Base-by-base conservation (phyloP, 2,329 filamentous ascomycete genomes). In the Trichoderma brevicompactum region DNA sequence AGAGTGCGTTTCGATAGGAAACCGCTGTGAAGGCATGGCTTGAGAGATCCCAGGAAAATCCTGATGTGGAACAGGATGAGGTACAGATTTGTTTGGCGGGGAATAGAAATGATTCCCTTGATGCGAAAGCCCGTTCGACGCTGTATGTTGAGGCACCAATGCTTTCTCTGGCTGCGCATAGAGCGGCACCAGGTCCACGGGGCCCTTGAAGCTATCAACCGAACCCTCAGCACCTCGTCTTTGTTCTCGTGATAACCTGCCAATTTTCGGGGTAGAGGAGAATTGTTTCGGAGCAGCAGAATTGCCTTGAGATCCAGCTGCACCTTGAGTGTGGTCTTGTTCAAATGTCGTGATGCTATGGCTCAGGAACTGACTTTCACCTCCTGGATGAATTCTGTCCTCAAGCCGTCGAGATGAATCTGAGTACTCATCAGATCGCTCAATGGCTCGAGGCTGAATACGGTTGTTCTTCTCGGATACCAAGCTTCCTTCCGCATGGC, bases 401-500 rank as follows among this genome's bases (percentile, higher is more conserved):
- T 52, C 55, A n/a, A 19, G 52, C 40, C 38, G 43, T 43, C 50
- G 60, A 65, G 56, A 53, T 50, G 54, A 34, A 49, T 49, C 70
- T 68, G 68, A 23, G 28, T 67, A 52, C 68, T 69, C 69, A 17
- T 60, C 70, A 71, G 68, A 58, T 59, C 66, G 67, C 48, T 66
- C 61, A 40, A 32, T 59, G 17, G n/a, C 34, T 41, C 23, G 32
- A 49, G 59, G 40, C 23, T 54, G 59, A 15, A 48, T 40, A 19
- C 15, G 23, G 34, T 61, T 12, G 41, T 43, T 46, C 2, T 49
- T 7, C 13, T 17, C 5, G 38, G 63, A 17, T 53, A 13, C 17
- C 32, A 55, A 48, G 7, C 8, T 32, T 17, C 3, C n/a, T 23
- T 40, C 34, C 13, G 40, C 52, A 13, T 34, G 17, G 10, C 28